Evolutionary conservation across 257 asterid genomes (phyloP), one percentile per base, ranked within the genome.

Genomic region (Schizonepeta tenuifolia): DNA sequence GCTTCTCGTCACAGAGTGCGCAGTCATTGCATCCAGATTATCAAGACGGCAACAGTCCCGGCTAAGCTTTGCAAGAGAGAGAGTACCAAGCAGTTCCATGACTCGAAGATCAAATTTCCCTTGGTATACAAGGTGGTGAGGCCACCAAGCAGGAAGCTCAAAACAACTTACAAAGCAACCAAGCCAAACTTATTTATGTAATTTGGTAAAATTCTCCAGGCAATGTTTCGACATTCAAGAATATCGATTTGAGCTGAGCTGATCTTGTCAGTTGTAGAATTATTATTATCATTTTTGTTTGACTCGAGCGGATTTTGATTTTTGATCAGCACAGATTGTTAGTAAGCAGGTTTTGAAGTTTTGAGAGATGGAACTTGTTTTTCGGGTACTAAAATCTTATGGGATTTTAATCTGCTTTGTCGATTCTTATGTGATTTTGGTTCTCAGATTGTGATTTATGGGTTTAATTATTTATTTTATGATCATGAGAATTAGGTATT

Each of bases 31-130:
- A 75, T 75, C 66, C 77, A 73, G 22, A 73, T 73, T 1, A 73
- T 65, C 36, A 73, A 73, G 56, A 73, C 78, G 1, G 78, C 78
- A 15, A 73, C 79, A 14, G 72, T 79, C 49, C 70, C 77, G 1
- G 83, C 79, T 21, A 74, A 79, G 80, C 73, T 74, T 43, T 74
- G 79, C 77, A 74, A 79, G 79, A 74, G 83, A 53, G 83, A 79
- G 77, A 74, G 79, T 3, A 74, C 83, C 0, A 79, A 79, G 70
- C 77, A 74, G 17, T 79, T 79, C 43, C 79, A 74, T 12, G 65
- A 79, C 67, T 79, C 74, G 5, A 67, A 57, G 69, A 67, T 67
- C 69, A 75, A 75, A 18, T 79, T 79, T 66, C 83, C 83, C 0
- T 60, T 79, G 80, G 71, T 79, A 33, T 55, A 49, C 22, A 74